Evolutionary conservation across 495 filamentous ascomycete genomes (phyloP).

Genomic region (Glonium stellatum): DNA sequence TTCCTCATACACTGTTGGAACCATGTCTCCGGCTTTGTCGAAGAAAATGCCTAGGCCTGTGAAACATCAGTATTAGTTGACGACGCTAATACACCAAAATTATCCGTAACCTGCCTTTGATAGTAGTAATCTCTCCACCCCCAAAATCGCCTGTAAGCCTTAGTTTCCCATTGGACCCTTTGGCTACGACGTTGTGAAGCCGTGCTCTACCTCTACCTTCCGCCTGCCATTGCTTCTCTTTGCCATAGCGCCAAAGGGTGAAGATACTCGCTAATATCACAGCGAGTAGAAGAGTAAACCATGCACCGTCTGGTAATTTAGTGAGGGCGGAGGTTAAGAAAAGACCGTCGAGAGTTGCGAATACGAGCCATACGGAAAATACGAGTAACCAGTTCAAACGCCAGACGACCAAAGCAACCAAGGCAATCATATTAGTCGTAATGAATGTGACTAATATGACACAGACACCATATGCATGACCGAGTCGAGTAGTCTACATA

Average conservation of each 20-base stretch:
- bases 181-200: constrained; percentile 14
- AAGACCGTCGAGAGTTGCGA: constrained; percentile 54
- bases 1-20: constrained; percentile 27
- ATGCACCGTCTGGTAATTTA: constrained; percentile 63
- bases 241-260: constrained; percentile 64
- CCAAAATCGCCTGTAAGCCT: constrained; percentile 17
- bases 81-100: neutral
- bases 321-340: constrained; percentile 58
- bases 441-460: constrained; percentile 71
- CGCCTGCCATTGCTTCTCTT: constrained; percentile 61
- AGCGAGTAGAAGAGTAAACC: constrained; percentile 63
- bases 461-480: constrained; percentile 53
- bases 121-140: constrained; percentile 20
- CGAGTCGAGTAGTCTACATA: constrained; percentile 40
- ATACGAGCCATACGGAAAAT: constrained; percentile 50
- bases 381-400: constrained; percentile 49
- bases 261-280: constrained; percentile 51
- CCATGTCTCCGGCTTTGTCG: constrained; percentile 29
- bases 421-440: constrained; percentile 58
- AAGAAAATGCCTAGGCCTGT: constrained; percentile 28
- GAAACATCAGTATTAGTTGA: neutral
- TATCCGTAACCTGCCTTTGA: constrained; percentile 8
- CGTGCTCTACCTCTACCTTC: constrained; percentile 53
- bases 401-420: constrained; percentile 63
- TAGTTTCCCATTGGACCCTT: constrained; percentile 6